Percentiles rank a stretch among this genome's conserved stretches.
Evolutionary conservation across 1,284 basidiomycete genomes (phyloP).

Genomic region (Coniophora puteana): DNA sequence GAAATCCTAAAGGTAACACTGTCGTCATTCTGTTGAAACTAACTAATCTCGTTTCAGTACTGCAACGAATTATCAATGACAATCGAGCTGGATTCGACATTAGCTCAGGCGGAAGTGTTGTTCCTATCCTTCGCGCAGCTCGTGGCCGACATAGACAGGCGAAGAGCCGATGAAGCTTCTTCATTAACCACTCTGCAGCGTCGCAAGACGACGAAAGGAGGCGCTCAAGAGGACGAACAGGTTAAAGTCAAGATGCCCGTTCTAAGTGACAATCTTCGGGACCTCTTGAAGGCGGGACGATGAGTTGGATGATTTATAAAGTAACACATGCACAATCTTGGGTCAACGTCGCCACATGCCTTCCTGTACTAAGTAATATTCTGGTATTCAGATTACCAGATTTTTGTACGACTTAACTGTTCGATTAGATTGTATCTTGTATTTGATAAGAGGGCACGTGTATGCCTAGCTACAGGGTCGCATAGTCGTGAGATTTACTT

Average conservation of each 20-base stretch:
- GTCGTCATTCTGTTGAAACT: slow-evolving; percentile 5
- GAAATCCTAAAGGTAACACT: slow-evolving; percentile 77
- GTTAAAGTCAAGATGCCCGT: slow-evolving; percentile 32
- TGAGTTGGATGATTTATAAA: too few relatives aligned
- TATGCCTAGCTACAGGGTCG: too few relatives aligned
- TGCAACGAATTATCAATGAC: slow-evolving; percentile 93
- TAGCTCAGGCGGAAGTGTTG: slow-evolving; percentile 91
- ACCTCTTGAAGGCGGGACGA: slow-evolving; percentile 43
- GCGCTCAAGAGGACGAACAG: slow-evolving; percentile 6
- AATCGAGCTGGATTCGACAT: slow-evolving; percentile 87
- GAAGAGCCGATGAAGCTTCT: slow-evolving; percentile 49
- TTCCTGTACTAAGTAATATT: too few relatives aligned
- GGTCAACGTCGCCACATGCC: too few relatives aligned
- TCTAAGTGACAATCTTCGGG: slow-evolving; percentile 56
- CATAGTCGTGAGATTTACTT: too few relatives aligned
- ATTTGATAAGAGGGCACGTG: too few relatives aligned
- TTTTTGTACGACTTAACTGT: too few relatives aligned
- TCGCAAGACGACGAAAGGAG: slow-evolving; percentile 13
- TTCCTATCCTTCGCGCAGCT: slow-evolving; percentile 83
- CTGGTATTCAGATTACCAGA: too few relatives aligned
- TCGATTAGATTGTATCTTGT: too few relatives aligned
- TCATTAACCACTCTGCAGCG: slow-evolving; percentile 24
- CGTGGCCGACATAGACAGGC: slow-evolving; percentile 85
- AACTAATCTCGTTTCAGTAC: slow-evolving; percentile 67
- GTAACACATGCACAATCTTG: too few relatives aligned